Base-by-base conservation (phyloP, 768 basidiomycete genomes). In the Gloeophyllum trabeum region DNA sequence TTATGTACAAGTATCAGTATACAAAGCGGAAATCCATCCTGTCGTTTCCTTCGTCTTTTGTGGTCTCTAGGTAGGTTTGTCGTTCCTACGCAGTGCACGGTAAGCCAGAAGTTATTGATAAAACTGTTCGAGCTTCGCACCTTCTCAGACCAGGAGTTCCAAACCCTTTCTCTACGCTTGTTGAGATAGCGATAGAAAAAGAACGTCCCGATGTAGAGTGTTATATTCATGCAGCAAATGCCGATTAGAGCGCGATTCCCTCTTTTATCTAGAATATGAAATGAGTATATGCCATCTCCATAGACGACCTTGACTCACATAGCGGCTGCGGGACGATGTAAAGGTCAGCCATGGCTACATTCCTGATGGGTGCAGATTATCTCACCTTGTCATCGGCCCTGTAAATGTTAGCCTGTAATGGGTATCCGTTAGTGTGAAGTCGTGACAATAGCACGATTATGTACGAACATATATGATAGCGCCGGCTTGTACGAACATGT, bases 401-500 rank as follows among this genome's bases (percentile, higher is more conserved):
- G 47, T 80, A 80, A 35, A 80, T 70, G 48, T 79, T 75, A 12
- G 70, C n/a, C n/a, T n/a, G n/a, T n/a, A n/a, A n/a, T n/a, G n/a
- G n/a, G n/a, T n/a, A n/a, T n/a, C 65, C 66, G 71, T 42, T n/a
- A 43, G 36, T 23, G 50, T 28, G 13, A 25, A 23, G 23, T 28
- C 12, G 45, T 13, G 6, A 40, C 43, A 16, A 48, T 12, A 20
- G 14, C 12, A 57, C 66, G 36, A 43, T 70, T n/a, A n/a, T n/a
- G n/a, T n/a, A n/a, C n/a, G n/a, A n/a, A n/a, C 71, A 47, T 67
- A 67, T 25, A 70, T 57, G 24, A 78, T 69, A n/a, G 60, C 64
- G 12, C 72, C 72, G 3, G 70, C 69, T 54, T 79, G 76, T n/a
- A 78, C 74, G 46, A 70, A 72, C 67, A 80, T 76, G 48, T 79